Evolutionary conservation across 2,329 filamentous ascomycete genomes (phyloP).

Genomic region (Xylariales sp.): DNA sequence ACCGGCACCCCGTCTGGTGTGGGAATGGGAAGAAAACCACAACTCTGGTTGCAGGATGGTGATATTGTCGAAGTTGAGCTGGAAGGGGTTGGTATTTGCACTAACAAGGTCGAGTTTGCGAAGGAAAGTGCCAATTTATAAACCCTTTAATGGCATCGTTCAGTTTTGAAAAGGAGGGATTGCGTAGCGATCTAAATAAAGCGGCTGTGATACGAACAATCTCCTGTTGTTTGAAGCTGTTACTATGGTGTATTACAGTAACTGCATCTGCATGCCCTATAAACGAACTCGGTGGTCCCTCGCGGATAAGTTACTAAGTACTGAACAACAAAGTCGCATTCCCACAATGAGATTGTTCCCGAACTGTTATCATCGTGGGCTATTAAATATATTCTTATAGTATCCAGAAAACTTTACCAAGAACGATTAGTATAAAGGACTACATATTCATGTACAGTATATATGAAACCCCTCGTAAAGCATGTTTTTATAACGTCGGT

Average conservation of each 20-base stretch:
- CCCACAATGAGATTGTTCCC: background rate
- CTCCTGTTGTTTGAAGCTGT: background rate
- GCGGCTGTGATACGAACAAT: background rate
- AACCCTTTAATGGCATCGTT: background rate
- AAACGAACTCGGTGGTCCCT: background rate
- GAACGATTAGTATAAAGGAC: no score
- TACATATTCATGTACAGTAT: no score
- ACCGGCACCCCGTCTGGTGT: constrained; percentile 78
- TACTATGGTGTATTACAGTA: background rate
- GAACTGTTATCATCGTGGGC: background rate
- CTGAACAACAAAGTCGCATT: background rate
- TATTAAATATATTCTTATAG: background rate
- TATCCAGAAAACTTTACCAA: background rate
- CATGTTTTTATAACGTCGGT: no score
- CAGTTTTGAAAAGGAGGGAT: background rate
- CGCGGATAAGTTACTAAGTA: background rate
- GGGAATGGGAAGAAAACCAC: constrained; percentile 74
- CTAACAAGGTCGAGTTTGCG: constrained; percentile 61
- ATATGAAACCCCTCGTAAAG: no score
- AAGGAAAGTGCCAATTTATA: constrained; percentile 44
- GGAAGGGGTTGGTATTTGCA: constrained; percentile 72
- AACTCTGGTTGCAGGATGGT: constrained; percentile 75
- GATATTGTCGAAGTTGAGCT: constrained; percentile 77
- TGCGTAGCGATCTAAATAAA: background rate
- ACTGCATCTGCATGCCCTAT: background rate